Evolutionary conservation across 2,329 filamentous ascomycete genomes (phyloP), one percentile per base, ranked within the genome.

Genomic region (Tolypocladium tropicale): DNA sequence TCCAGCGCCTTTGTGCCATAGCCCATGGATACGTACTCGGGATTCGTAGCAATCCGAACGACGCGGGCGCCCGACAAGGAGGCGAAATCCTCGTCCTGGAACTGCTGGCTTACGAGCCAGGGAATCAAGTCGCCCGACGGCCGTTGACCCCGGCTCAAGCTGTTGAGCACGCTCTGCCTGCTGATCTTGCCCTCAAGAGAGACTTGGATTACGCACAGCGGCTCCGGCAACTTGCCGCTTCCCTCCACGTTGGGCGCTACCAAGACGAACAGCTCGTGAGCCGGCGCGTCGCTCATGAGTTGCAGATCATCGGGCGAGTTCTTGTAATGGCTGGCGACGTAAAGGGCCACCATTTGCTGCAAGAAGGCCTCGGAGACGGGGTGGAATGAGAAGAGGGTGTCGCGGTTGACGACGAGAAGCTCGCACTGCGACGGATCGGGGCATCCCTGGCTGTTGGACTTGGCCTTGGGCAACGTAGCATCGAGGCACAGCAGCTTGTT

Each of bases 261-360:
- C 28, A 99, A 83, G 11, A 97, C 94, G 65, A 94, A 99, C 7
- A 99, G 82, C 69, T 97, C 92, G 72, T 99, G 94, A 0, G 94
- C 93, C 1, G 94, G 94, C 1, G 94, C 94, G 72, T 99, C 94
- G 59, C 90, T 96, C 90, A 99, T 95, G 56, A 99, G 82, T 70
- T 97, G 94, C n/a, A 99, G 80, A 66, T 99, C 94, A 65, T 99
- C 95, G 0, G 94, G 94, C 0, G 92, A 90, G 73, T 99, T 99
- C 73, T 97, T 97, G 78, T 99, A 96, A 72, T 96, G 91, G 54
- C 90, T 95, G 32, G 94, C 91, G 32, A 99, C 95, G 65, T 97
- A 99, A 2, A 99, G 81, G 1, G 92, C 91, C 73, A 99, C 93
- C 90, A 99, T 96, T 65, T 96, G 91, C 70, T 99, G 94, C 55